Percentiles rank a stretch among this genome's conserved stretches.
These are phyloP conservation scores for Stevia rebaudiana DNA, from an alignment of 140 eudicot species.

Conservation along the genomic window DNA sequence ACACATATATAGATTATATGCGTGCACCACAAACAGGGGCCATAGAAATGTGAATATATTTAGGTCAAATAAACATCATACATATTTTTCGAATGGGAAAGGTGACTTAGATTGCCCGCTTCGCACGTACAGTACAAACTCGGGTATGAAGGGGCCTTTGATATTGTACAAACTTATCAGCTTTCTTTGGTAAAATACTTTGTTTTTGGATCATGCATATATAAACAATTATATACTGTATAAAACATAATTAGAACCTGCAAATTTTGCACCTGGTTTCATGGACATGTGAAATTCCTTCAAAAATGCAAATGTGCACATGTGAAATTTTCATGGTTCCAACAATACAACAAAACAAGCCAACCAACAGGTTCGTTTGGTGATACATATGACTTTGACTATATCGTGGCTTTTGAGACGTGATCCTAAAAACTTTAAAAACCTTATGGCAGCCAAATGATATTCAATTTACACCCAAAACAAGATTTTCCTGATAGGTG, in stretches of 20 bases:
- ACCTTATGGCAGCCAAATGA: conserved; percentile 7
- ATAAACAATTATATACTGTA: not conserved
- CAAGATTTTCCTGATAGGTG: not conserved
- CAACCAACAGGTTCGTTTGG: not conserved
- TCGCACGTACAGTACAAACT: no score
- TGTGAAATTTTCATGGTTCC: not conserved
- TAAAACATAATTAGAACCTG: not conserved
- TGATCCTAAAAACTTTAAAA: not conserved
- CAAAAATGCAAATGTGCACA: not conserved
- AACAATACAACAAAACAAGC: conserved; percentile 11
- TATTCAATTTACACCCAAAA: not conserved
- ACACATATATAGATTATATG: no score
- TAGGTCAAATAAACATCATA: no score
- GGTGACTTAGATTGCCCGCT: no score
- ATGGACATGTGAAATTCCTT: not conserved
- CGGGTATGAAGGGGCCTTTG: no score
- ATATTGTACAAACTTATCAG: no score
- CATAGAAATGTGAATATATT: no score
- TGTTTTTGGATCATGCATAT: not conserved
- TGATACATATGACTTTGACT: not conserved
- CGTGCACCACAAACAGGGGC: no score
- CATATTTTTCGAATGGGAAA: no score
- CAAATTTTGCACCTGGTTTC: not conserved
- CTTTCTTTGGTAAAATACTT: no score
- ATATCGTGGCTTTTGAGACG: not conserved